These are phyloP conservation scores for Penicillium fuscoglaucum DNA, from an alignment of 2,329 filamentous ascomycete genomes.

Conservation along the genomic window DNA sequence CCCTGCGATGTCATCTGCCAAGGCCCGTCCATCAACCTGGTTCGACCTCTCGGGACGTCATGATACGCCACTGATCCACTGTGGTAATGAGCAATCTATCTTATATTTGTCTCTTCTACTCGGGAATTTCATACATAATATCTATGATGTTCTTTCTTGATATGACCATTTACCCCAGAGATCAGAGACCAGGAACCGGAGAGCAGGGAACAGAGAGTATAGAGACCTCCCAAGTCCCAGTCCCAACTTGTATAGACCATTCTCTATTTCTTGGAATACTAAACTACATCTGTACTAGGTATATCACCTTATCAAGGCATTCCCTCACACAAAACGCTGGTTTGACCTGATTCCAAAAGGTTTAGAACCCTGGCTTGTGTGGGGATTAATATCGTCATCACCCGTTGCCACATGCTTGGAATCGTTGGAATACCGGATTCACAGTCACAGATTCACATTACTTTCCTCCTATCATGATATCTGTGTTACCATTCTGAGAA, in stretches of 20 bases:
- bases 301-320: not conserved
- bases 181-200: not conserved
- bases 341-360: slow-evolving; percentile 1
- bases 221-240: not conserved
- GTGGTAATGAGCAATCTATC: not conserved
- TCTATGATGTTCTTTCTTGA: not conserved
- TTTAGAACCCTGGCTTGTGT: slow-evolving; percentile 1
- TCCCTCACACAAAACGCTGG: not conserved
- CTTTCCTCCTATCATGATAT: not conserved
- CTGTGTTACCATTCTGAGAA: not conserved
- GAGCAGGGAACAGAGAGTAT: not conserved
- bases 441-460: not conserved
- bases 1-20: slow-evolving; percentile 15
- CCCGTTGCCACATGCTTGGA: slow-evolving; percentile 11
- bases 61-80: slow-evolving; percentile 17
- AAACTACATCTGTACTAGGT: too few relatives aligned
- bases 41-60: slow-evolving; percentile 14
- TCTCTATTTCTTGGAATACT: not conserved
- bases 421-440: not conserved
- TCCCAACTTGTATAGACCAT: not conserved
- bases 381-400: slow-evolving; percentile 14
- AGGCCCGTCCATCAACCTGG: not conserved
- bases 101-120: not conserved
- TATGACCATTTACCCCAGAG: not conserved
- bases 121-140: not conserved